A percentile compares a stretch with the other conserved stretches of the same genome.
Conservation (phyloP, 1,139 yeast genomes). For the Suhomyces bolitotheri region DNA sequence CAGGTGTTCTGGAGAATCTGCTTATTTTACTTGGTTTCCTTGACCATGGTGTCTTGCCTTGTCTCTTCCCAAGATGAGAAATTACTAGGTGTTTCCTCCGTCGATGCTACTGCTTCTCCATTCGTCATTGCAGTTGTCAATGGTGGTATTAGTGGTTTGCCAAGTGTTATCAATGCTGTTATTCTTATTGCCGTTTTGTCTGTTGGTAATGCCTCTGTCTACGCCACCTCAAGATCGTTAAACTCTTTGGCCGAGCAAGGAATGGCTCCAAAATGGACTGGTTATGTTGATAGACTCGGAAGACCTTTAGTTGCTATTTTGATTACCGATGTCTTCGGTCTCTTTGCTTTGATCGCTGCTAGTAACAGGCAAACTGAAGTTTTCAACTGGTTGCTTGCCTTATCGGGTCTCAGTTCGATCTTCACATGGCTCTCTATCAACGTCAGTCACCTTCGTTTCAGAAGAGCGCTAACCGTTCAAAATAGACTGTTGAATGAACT, state of each 20-base stretch:
- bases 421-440: conserved; percentile 85
- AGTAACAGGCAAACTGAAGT: conserved; percentile 62
- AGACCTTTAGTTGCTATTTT: conserved; percentile 35
- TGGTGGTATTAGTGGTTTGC: conserved; percentile 56
- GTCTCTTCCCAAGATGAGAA: conserved; percentile 43
- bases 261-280: conserved; percentile 34
- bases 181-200: conserved; percentile 50
- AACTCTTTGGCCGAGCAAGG: conserved; percentile 36
- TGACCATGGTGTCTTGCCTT: conserved; percentile 46
- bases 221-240: conserved; percentile 35
- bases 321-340: conserved; percentile 50
- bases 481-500: conserved; percentile 68
- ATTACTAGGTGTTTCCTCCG: conserved; percentile 38
- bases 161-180: conserved; percentile 53
- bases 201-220: conserved; percentile 46
- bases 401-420: conserved; percentile 80
- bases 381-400: conserved; percentile 78
- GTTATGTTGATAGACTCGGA: conserved; percentile 34
- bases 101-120: conserved; percentile 58
- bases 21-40: conserved; percentile 54
- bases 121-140: conserved; percentile 59
- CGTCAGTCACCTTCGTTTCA: conserved; percentile 74
- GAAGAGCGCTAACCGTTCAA: conserved; percentile 67
- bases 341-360: conserved; percentile 74
- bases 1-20: conserved; percentile 74